Evolutionary conservation across 768 basidiomycete species (phyloP), one percentile per base, ranked within the genome.

Genomic region (Rossbeevera mucosa): DNA sequence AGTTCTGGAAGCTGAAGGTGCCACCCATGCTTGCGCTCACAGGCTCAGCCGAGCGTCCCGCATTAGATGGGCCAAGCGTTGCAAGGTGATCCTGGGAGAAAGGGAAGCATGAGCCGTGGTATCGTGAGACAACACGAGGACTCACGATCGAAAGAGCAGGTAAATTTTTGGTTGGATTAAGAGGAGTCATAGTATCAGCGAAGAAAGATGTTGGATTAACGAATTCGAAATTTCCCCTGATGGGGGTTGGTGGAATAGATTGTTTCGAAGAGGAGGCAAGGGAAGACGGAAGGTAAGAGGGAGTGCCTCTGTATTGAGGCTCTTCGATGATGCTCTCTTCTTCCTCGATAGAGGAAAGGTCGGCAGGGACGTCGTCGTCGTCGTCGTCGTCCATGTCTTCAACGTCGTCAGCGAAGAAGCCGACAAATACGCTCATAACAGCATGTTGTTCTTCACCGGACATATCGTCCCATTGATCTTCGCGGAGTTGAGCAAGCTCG

Each of bases 391-490:
- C 49, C 18, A 56, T 42, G 51, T 69, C 63, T 28, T 65, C 56
- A 44, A 68, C 25, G 1, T 70, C 68, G 30, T 70, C 58, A 7
- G 46, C 50, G 42, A 69, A 69, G 30, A 66, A 64, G 22, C 60
- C 67, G 22, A 57, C 55, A 54, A 69, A 69, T 1, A 69, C 66
- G 48, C 53, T 47, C 56, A 70, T 47, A 20, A 69, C 66, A 6
- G 44, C 55, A 16, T 69, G 68, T 30, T 69, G 69, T 43, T 69
- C 67, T 44, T 70, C 64, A 38, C 26, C 56, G 1, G 66, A 54
- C 62, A 70, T 70, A 47, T 68, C 62, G 47, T 55, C 40, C 67
- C 67, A 69, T 42, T 69, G 59, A 24, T 69, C 59, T 54, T 68
- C 68, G 5, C 52, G 57, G 6, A 69, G 46, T 24, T 67, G 66